Evolutionary conservation across 805 yeast species (phyloP).

Genomic region (Pichia kluyveri): DNA sequence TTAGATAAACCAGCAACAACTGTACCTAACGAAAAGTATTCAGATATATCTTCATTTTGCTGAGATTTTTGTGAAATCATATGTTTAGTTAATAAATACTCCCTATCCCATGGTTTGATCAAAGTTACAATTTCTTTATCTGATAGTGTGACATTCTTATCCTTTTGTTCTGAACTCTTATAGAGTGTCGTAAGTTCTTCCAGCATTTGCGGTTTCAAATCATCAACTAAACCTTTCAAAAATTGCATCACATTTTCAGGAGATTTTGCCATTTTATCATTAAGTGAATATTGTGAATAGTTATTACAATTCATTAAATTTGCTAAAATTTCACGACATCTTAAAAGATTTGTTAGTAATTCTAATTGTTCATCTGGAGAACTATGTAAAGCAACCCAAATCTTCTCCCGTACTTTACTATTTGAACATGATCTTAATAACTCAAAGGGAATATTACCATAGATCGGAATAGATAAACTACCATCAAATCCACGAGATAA

Average conservation of each 20-base stretch:
- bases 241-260: constrained; percentile 73
- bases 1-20: constrained; percentile 76
- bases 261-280: constrained; percentile 81
- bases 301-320: constrained; percentile 59
- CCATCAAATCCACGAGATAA: constrained; percentile 28
- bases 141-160: constrained; percentile 10
- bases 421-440: constrained; percentile 51
- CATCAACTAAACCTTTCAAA: constrained; percentile 46
- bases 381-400: constrained; percentile 71
- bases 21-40: constrained; percentile 76
- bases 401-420: constrained; percentile 47
- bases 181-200: constrained; percentile 48
- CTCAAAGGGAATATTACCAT: constrained; percentile 57
- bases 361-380: constrained; percentile 55
- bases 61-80: constrained; percentile 28
- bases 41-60: constrained; percentile 38
- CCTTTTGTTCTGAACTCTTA: constrained; percentile 9
- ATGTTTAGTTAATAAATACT: constrained; percentile 35
- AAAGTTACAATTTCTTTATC: constrained; percentile 31
- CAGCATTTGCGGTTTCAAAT: constrained; percentile 44
- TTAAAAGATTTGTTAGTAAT: constrained; percentile 49
- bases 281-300: constrained; percentile 72
- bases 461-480: constrained; percentile 42
- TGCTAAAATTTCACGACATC: constrained; percentile 63
- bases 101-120: constrained; percentile 90